Base-by-base conservation (phyloP, 2,329 filamentous ascomycete genomes). In the Fusarium liriodendri region DNA sequence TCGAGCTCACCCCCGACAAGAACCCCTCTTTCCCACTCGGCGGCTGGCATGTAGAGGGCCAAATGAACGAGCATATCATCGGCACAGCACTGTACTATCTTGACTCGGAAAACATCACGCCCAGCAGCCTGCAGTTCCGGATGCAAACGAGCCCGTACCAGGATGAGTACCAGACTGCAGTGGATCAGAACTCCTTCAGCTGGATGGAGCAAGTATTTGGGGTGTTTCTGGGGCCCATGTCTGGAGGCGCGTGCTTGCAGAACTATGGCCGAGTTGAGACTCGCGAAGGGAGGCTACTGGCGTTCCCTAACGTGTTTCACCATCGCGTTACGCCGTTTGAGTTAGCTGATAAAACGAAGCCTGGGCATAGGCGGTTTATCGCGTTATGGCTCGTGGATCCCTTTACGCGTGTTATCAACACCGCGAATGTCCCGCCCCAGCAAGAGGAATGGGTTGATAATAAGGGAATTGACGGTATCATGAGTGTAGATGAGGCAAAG, bases 361-460 rank as follows among this genome's bases (percentile, higher is more conserved):
- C 86, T 0, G 88, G 88, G 3, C 85, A 89, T 70, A 81, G 87
- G 1, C 85, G 86, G 62, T 86, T 89, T 62, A 79, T 90, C 3
- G 85, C 85, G 0, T 77, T 90, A 6, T 90, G 85, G 77, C 82
- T 90, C 0, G 85, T 90, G 4, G 87, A 90, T 68, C 88, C 88
- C 0, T 72, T 84, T 25, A 73, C 77, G 1, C 83, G 82, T 1
- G 72, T 81, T 47, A 73, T 81, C 27, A 76, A 69, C 37, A 82
- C 80, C 6, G 79, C 75, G 10, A 82, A 81, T 38, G 76, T 82
- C 5, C 80, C 79, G 1, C 80, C 80, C 1, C 80, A 82, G 62
- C 78, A 80, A 61, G 65, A 66, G 16, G 70, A 74, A 40, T 82
- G 79, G 78, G 18, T 32, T 22, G 50, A 33, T 10, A 5, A 7